Evolutionary conservation across 1,139 yeast genomes (phyloP).

Genomic region (Tardiomyces blankii): DNA sequence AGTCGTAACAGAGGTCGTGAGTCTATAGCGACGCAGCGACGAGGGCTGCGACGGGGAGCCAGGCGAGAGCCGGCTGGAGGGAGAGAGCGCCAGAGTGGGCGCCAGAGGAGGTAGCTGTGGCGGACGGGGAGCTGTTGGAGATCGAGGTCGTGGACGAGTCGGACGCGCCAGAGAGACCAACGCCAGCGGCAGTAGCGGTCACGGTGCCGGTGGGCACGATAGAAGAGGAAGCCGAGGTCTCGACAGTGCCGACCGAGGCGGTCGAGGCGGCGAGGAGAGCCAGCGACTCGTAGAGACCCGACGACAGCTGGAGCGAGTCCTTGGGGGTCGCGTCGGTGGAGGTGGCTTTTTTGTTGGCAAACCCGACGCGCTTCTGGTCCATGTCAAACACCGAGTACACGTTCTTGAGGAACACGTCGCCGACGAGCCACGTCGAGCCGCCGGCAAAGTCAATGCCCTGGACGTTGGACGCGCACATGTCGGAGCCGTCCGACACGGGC

Average conservation of each 20-base stretch:
- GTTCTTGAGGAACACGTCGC: conserved; percentile 47
- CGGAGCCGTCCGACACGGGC: conserved; percentile 31
- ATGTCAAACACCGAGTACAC: conserved; percentile 52
- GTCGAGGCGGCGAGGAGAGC: background rate
- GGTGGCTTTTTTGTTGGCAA: conserved; percentile 28
- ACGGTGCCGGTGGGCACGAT: too few species aligned
- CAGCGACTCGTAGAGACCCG: background rate
- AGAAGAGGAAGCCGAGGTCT: background rate
- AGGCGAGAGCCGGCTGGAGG: too few species aligned
- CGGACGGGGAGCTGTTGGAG: too few species aligned
- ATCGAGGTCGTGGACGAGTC: too few species aligned
- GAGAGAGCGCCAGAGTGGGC: too few species aligned
- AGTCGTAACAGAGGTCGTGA: too few species aligned
- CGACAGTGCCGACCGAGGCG: background rate
- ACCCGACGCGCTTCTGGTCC: conserved; percentile 39
- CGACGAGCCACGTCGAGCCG: conserved; percentile 35
- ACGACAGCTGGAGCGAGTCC: background rate
- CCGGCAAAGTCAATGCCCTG: conserved; percentile 35
- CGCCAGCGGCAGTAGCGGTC: too few species aligned
- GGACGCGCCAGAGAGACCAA: too few species aligned
- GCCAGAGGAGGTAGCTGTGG: too few species aligned
- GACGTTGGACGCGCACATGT: conserved; percentile 55
- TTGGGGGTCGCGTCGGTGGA: background rate
- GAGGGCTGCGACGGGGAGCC: too few species aligned
- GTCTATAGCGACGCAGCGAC: too few species aligned